Evolutionary conservation across 768 basidiomycete genomes (phyloP), one percentile per base, ranked within the genome.

Genomic region (Pholiota molesta): DNA sequence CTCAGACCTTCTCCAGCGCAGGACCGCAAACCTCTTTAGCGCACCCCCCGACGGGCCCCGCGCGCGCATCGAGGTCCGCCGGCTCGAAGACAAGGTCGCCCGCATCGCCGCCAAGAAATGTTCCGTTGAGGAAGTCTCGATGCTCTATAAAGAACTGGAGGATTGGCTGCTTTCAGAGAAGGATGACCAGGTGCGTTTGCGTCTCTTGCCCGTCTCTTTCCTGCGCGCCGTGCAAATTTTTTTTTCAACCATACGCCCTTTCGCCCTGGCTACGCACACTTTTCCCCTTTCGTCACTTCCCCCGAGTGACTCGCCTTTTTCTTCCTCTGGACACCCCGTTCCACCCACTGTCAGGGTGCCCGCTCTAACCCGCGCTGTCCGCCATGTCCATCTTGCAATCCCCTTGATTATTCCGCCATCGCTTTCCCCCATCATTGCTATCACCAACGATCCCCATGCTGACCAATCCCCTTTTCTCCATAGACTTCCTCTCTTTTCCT

Each of bases 91-190:
- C 76, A 91, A 86, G 75, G 90, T 94, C 60, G 87, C 87, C 60
- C 84, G 82, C 69, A 87, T 92, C 68, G 92, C 92, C 35, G 84
- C 86, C 14, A 91, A 91, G 85, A 92, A 91, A 82, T 92, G 90
- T 77, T 91, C 90, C 40, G 91, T 94, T 62, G 92, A 93, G 73
- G 92, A 94, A 78, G 90, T 94, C 55, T 84, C 86, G 55, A 78
- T 82, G 62, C 83, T 94, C 65, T 89, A 91, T 76, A 84, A 86
- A 70, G 92, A 94, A 77, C 81, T 94, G 64, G 84, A 91, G 72
- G 85, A 86, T 63, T 94, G 90, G 90, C 74, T 94, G 60, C 79
- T 78, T 49, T 78, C 84, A 55, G 87, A 88, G 68, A 86, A 85
- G 69, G 83, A 86, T 67, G 86, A 88, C 62, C 86, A 88, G 77